phyloP scores from a whole-genome alignment of 176 grass and related monocot species.

The Sorghum bicolor region DNA sequence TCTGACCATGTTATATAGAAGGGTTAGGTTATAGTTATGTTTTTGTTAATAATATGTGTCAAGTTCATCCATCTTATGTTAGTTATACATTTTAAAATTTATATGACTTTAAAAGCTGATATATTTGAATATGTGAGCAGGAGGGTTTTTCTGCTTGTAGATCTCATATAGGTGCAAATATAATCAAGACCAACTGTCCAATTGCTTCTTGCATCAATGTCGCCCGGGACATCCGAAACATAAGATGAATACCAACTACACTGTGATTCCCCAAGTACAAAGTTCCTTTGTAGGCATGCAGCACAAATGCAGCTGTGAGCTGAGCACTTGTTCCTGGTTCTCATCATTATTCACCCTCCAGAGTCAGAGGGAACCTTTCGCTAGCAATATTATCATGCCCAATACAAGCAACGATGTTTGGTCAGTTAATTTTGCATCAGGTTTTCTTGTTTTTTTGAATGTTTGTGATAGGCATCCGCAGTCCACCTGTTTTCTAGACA shows the following conservation, averaged over 20 bases:
- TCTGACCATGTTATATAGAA: background rate
- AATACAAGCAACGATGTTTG: background rate
- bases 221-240: slow-evolving; percentile 39
- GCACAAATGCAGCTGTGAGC: background rate
- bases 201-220: slow-evolving; percentile 53
- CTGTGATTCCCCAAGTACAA: background rate
- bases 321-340: background rate
- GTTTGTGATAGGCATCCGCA: background rate
- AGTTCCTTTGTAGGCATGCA: background rate
- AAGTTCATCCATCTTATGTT: slow-evolving; percentile 6
- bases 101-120: background rate
- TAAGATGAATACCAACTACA: background rate
- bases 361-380: background rate
- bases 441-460: background rate
- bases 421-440: background rate
- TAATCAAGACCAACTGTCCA: slow-evolving; percentile 79
- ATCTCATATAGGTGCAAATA: slow-evolving; percentile 75
- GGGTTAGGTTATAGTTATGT: background rate
- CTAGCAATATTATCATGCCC: background rate
- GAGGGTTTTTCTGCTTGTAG: slow-evolving; percentile 80
- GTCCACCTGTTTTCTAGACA: background rate
- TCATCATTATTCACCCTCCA: background rate
- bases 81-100: background rate
- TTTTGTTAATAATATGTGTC: background rate
- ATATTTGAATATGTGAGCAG: slow-evolving; percentile 35